Base-by-base conservation (phyloP, 352 stramenopile species). In the Pythium utonaiense region DNA sequence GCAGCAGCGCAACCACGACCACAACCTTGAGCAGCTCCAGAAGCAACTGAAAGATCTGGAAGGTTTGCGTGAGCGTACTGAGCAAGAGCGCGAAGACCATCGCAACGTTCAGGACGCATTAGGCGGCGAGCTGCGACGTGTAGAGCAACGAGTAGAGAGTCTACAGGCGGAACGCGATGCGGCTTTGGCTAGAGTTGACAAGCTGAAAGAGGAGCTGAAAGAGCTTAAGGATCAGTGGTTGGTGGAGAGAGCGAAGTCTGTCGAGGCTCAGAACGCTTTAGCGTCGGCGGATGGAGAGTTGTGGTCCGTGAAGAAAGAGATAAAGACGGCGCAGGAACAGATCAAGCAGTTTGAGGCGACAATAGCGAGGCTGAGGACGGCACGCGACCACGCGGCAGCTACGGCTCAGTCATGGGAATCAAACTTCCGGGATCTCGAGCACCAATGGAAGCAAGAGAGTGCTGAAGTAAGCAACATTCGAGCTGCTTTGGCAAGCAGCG, bases 11-110 rank as follows among this genome's bases (percentile, higher is more conserved):
- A 73, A 64, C 4, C 58, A 57, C 0, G 68, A 75, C 9, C 67
- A 60, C 22, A 71, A 57, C 9, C 59, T 81, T 7, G 61, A 57
- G 3, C 44, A 71, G 10, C 36, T 86, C 27, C 67, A 70, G 60
- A 60, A 69, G 36, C 71, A 87, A 8, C 31, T 87, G 6, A 38
- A 65, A 27, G 62, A 51, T 0, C 30, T 83, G 0, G 57, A 80
- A 28, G 55, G 77, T 28, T 64, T 28, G 14, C 21, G 58, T 7
- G 58, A 65, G 14, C 28, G 27, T n/a, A 55, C 17, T 42, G 28
- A 6, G 3, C 56, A 30, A 1, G 45, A 62, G 56, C 33, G 22
- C 1, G 6, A 51, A 8, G 34, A 56, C 25, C 44, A 14, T 25
- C 13, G 44, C 25, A 19, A 6, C 40, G 31, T 41, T 2, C 56